Percentiles rank a stretch among this genome's conserved stretches.
Evolutionary conservation across 2,329 filamentous ascomycete genomes (phyloP).

Genomic region (Colletotrichum sp.): DNA sequence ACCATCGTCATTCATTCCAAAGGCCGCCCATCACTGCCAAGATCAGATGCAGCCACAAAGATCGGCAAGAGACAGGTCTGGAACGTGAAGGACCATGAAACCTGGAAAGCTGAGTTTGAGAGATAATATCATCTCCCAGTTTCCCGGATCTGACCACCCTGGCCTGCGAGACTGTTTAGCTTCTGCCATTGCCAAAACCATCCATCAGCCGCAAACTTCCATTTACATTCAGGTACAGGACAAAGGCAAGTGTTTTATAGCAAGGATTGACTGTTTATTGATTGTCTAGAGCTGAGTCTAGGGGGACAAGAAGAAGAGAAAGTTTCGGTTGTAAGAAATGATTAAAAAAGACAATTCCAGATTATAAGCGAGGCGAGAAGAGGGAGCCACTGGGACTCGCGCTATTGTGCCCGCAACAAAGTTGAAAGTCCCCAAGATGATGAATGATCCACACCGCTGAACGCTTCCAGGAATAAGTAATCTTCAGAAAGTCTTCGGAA

Average conservation of each 20-base stretch:
- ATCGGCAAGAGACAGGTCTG: background rate
- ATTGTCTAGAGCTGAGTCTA: background rate
- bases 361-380: background rate
- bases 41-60: background rate
- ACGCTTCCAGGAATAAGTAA: background rate
- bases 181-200: background rate
- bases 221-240: background rate
- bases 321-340: background rate
- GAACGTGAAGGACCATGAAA: background rate
- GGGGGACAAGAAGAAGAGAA: conserved; percentile 5
- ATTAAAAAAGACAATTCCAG: conserved; percentile 16
- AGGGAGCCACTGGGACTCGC: conserved; percentile 6
- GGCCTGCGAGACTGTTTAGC: background rate
- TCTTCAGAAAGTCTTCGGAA: conserved; percentile 1
- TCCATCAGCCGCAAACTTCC: background rate
- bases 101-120: background rate
- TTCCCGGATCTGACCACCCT: background rate
- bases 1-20: background rate
- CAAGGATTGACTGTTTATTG: conserved; percentile 17
- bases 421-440: conserved; percentile 7
- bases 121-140: background rate
- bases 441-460: background rate
- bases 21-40: background rate
- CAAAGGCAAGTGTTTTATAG: background rate
- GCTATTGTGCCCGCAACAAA: background rate